A percentile compares a stretch with the other conserved stretches of the same genome.
Evolutionary conservation across 441 rosid species (phyloP).

Genomic region (Bocquillonia castaneifolia): DNA sequence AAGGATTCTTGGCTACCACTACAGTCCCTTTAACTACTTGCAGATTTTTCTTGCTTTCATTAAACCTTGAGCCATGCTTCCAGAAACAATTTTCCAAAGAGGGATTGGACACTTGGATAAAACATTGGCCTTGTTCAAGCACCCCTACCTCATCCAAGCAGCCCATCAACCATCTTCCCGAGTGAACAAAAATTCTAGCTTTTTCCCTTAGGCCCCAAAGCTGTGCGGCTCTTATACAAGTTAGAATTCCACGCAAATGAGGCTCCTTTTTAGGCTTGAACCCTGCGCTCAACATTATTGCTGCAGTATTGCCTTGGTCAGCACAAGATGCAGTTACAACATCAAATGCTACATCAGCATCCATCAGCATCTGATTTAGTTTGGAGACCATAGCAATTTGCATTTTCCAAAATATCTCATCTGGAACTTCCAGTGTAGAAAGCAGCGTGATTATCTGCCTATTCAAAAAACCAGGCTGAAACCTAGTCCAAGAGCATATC

Average conservation of each 20-base stretch:
- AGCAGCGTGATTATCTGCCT: constrained; percentile 84
- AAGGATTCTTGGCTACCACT: constrained; percentile 85
- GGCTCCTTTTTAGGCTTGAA: constrained; percentile 76
- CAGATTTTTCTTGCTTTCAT: constrained; percentile 48
- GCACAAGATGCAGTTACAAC: constrained; percentile 79
- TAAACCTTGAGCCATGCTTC: constrained; percentile 71
- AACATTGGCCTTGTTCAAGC: constrained; percentile 87
- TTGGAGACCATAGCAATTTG: constrained; percentile 62
- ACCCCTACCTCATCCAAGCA: constrained; percentile 74
- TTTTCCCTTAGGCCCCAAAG: constrained; percentile 90
- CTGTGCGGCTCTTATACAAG: constrained; percentile 82
- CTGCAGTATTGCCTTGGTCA: constrained; percentile 71
- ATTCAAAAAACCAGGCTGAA: constrained; percentile 90
- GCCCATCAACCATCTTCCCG: constrained; percentile 96
- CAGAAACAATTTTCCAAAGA: constrained; percentile 63
- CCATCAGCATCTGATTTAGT: constrained; percentile 59
- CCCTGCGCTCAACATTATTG: constrained; percentile 91
- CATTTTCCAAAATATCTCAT: constrained; percentile 72
- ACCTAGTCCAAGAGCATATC: constrained; percentile 92
- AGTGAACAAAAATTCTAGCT: constrained; percentile 72
- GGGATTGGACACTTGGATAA: constrained; percentile 75
- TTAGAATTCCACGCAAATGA: constrained; percentile 81
- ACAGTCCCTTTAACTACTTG: constrained; percentile 64
- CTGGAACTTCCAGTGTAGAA: constrained; percentile 56
- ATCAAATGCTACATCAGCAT: constrained; percentile 75